These are phyloP conservation scores for Yarrowia keelungensis DNA, from an alignment of 805 yeast genomes.

Conservation along the genomic window DNA sequence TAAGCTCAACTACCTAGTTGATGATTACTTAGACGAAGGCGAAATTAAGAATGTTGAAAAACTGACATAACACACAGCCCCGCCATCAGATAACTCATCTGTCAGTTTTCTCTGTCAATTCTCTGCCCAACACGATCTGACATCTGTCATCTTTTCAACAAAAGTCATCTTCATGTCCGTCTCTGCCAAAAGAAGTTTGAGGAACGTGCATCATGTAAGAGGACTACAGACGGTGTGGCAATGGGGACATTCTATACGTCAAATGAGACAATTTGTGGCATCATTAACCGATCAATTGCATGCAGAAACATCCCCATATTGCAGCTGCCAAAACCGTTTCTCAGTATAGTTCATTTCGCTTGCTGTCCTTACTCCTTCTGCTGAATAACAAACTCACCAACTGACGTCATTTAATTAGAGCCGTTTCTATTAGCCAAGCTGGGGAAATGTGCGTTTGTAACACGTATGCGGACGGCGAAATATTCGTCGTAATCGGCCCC, in stretches of 20 bases:
- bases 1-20: too few species aligned
- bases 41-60: too few species aligned
- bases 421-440: not conserved
- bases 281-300: too few species aligned
- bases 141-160: not conserved
- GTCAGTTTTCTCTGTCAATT: not conserved
- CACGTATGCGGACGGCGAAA: not conserved
- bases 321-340: too few species aligned
- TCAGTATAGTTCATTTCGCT: too few species aligned
- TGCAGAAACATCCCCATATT: too few species aligned
- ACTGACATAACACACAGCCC: too few species aligned
- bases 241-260: too few species aligned
- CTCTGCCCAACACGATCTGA: not conserved
- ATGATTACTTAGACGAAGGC: too few species aligned
- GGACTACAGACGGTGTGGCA: too few species aligned
- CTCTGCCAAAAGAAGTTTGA: not conserved
- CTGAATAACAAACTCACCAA: slow-evolving; percentile 13
- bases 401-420: slow-evolving; percentile 2
- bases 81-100: not conserved
- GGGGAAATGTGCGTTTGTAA: not conserved
- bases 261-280: too few species aligned
- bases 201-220: not conserved
- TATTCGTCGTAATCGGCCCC: not conserved
- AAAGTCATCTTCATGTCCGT: not conserved
- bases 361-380: not conserved